phyloP scores from a whole-genome alignment of 495 filamentous ascomycete species.

The Penicillium ochrochloron region DNA sequence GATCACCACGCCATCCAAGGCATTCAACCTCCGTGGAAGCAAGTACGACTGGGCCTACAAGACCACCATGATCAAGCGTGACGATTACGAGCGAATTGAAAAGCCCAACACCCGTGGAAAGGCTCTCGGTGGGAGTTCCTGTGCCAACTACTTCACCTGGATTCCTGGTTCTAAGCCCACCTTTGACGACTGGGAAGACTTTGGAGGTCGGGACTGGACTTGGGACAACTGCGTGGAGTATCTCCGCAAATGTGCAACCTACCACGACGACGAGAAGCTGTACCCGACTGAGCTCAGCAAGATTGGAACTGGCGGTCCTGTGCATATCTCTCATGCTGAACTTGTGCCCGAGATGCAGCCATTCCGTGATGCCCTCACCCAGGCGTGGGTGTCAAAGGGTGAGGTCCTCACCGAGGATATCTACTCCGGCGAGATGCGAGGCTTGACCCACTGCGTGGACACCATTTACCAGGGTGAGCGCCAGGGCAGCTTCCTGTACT shows the following conservation, averaged over 20 bases:
- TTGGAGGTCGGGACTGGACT: constrained; percentile 61
- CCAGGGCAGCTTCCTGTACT: constrained; percentile 54
- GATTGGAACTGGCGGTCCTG: constrained; percentile 54
- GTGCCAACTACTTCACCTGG: constrained; percentile 63
- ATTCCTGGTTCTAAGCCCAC: constrained; percentile 57
- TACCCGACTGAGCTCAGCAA: constrained; percentile 45
- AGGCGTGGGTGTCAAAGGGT: constrained; percentile 62
- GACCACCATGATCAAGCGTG: constrained; percentile 64
- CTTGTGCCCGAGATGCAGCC: constrained; percentile 55
- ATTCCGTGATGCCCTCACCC: constrained; percentile 59
- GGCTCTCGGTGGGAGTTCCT: constrained; percentile 56
- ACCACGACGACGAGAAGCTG: constrained; percentile 55
- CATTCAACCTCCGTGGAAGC: constrained; percentile 49
- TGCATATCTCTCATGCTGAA: constrained; percentile 61
- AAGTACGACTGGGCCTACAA: constrained; percentile 67
- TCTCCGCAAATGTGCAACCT: constrained; percentile 60
- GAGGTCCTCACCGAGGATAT: constrained; percentile 56
- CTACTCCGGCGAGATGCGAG: constrained; percentile 59
- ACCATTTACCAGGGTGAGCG: constrained; percentile 63
- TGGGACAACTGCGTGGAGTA: constrained; percentile 58
- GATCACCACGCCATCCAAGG: constrained; percentile 50
- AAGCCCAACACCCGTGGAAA: constrained; percentile 65
- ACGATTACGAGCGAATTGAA: constrained; percentile 64
- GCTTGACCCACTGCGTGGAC: constrained; percentile 58
- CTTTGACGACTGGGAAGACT: constrained; percentile 61